Evolutionary conservation across 108 stramenopile genomes (phyloP), one percentile per base, ranked within the genome.

Genomic region (Cyclostephanos tholiformis): DNA sequence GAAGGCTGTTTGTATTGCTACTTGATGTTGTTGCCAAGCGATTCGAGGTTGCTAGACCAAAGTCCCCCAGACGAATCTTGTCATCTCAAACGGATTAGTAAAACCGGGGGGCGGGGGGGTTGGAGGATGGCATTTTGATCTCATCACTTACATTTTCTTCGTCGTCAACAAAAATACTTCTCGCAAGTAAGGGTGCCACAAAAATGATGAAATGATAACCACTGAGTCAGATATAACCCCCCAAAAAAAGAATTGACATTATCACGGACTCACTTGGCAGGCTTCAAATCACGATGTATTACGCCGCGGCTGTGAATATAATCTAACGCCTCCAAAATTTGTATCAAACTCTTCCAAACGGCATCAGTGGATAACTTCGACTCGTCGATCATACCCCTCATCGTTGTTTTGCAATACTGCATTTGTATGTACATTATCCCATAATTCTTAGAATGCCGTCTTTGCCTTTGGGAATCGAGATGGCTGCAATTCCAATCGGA

Each of bases 351-450:
- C 44, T 87, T 80, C 89, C 89, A 94, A 17, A 90, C 80, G 0
- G 88, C 85, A 27, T 81, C 84, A 11, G 73, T 65, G 0, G 67
- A 61, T 22, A 91, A 35, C 26, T 79, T 70, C 6, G 70, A 67
- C 36, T 91, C 82, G 68, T 94, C 93, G 36, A 94, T 91, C 63
- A 94, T 69, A 23, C 87, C 85, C 53, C 91, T 72, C 43, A 94
- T 67, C 1, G 93, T 94, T 20, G 86, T 91, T 52, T 85, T 68
- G 59, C 93, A 94, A 59, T 88, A 94, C 71, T 94, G 88, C 93
- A 94, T 94, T 68, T 94, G 84, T 35, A 80, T 83, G 62, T 71
- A 83, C 65, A 83, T 43, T 60, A 61, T 82, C 56, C 72, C 39
- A 23, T 61, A 46, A 53, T 72, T 58, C 27, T 60, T 16, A 29